These are phyloP conservation scores for Diversispora epigaea DNA, from an alignment of 192 early-diverging fungal genomes.

Conservation along the genomic window DNA sequence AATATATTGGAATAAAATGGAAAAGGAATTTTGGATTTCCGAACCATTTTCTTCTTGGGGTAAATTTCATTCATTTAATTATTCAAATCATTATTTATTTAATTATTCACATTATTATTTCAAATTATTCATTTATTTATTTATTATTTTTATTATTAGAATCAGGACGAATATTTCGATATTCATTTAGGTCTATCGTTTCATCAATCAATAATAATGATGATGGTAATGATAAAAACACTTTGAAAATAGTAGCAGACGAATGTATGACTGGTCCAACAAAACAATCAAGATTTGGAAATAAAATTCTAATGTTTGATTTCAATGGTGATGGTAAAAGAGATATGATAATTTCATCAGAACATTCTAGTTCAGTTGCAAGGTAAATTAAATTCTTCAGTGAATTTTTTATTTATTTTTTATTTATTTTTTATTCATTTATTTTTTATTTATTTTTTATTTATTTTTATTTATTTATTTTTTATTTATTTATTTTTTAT, in stretches of 20 bases:
- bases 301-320: slow-evolving; percentile 41
- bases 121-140: too few species aligned
- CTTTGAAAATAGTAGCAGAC: neutral
- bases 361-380: slow-evolving; percentile 39
- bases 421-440: neutral
- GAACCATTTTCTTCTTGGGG: slow-evolving; percentile 27
- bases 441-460: neutral
- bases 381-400: neutral
- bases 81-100: neutral
- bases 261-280: neutral
- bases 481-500: neutral
- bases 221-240: too few species aligned
- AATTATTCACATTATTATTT: neutral
- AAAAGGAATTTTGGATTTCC: slow-evolving; percentile 4
- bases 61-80: neutral
- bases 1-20: neutral
- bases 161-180: slow-evolving; percentile 1
- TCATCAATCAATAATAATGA: neutral
- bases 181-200: neutral
- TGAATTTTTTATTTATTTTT: neutral
- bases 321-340: slow-evolving; percentile 62
- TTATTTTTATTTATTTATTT: neutral
- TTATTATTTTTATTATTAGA: neutral
- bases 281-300: slow-evolving; percentile 15
- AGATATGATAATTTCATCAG: slow-evolving; percentile 64